A percentile compares a stretch with the other conserved stretches of the same genome.
These are phyloP conservation scores for Vigna trinervia DNA, from an alignment of 306 rosid genomes.

Conservation along the genomic window DNA sequence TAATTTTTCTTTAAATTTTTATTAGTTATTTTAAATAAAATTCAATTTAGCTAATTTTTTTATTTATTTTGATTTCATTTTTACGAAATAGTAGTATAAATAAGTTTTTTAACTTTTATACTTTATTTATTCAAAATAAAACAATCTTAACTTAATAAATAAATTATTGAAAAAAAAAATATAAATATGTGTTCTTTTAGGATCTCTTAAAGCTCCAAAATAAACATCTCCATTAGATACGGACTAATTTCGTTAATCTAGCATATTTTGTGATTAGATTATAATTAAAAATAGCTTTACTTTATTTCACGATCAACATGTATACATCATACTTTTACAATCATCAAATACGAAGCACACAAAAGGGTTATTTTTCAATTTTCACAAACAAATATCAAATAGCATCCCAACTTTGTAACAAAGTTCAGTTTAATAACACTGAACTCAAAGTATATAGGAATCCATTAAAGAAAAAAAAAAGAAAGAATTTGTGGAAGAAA, in stretches of 20 bases:
- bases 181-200: too few relatives aligned
- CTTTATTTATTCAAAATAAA: too few relatives aligned
- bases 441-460: conserved; percentile 40
- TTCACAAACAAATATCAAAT: conserved; percentile 48
- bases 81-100: too few relatives aligned
- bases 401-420: conserved; percentile 44
- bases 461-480: background rate
- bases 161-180: too few relatives aligned
- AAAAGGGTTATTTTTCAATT: conserved; percentile 38
- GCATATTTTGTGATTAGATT: background rate
- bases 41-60: too few relatives aligned
- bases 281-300: conserved; percentile 37
- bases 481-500: background rate
- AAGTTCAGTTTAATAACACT: conserved; percentile 45
- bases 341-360: conserved; percentile 42
- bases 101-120: too few relatives aligned
- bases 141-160: too few relatives aligned
- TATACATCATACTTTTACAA: conserved; percentile 42
- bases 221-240: too few relatives aligned
- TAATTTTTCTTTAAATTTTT: too few relatives aligned
- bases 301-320: conserved; percentile 35
- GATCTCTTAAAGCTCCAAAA: too few relatives aligned
- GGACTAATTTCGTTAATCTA: background rate
- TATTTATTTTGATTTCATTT: too few relatives aligned
- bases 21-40: too few relatives aligned